Evolutionary conservation across 805 yeast genomes (phyloP).

Genomic region (Candida yuanshanica): DNA sequence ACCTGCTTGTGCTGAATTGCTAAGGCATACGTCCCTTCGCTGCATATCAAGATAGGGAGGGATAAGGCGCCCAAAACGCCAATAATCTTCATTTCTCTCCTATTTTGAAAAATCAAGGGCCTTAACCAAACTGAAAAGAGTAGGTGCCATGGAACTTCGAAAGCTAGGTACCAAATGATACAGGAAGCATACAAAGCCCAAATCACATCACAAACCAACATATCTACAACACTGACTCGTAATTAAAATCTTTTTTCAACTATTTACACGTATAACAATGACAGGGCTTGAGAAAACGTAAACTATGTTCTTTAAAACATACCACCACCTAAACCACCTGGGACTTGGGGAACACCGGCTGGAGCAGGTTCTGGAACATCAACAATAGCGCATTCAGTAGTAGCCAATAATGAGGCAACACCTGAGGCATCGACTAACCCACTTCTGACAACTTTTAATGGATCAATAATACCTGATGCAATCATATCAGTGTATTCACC

Average conservation of each 20-base stretch:
- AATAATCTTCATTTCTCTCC: no score
- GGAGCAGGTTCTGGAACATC: constrained; percentile 81
- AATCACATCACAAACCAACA: no score
- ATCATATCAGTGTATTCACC: constrained; percentile 95
- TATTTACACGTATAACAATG: neutral
- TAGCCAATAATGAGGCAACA: constrained; percentile 95
- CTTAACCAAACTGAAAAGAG: no score
- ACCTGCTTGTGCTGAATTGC: no score
- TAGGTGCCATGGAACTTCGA: no score
- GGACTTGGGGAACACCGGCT: constrained; percentile 37
- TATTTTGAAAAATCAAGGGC: no score
- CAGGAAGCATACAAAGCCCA: no score
- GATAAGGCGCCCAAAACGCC: no score
- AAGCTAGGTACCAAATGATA: no score
- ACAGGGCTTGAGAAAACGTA: neutral
- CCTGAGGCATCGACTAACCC: constrained; percentile 97
- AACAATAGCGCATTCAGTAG: constrained; percentile 97
- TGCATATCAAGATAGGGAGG: no score
- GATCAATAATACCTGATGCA: constrained; percentile 96
- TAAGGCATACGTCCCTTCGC: no score
- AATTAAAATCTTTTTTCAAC: neutral
- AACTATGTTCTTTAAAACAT: constrained; percentile 17
- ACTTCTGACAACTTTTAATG: constrained; percentile 96
- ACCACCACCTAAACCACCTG: constrained; percentile 62
- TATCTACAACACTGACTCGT: no score